These are phyloP conservation scores for Bipolaris cookei DNA, from an alignment of 2,329 filamentous ascomycete genomes.

Conservation along the genomic window DNA sequence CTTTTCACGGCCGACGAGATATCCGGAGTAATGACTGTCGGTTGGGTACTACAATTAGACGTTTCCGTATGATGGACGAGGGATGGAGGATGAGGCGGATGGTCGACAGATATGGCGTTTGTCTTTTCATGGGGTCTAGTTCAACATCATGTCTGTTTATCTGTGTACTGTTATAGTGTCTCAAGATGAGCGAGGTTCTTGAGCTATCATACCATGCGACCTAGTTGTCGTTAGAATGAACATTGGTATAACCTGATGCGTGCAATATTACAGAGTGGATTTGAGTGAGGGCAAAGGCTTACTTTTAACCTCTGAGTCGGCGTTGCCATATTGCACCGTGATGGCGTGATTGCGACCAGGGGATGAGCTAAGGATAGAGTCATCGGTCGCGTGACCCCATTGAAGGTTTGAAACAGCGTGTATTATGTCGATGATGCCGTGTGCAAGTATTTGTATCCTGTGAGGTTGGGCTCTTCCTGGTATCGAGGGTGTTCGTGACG, in stretches of 20 bases:
- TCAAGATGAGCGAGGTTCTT: neutral
- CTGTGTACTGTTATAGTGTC: conserved; percentile 4
- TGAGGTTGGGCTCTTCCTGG: neutral
- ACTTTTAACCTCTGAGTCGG: neutral
- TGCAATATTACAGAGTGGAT: neutral
- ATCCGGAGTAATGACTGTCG: conserved; percentile 33
- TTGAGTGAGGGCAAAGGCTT: neutral
- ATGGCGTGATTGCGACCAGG: conserved; percentile 24
- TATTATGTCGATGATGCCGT: neutral
- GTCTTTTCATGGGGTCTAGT: conserved; percentile 5
- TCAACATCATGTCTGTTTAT: conserved; percentile 2
- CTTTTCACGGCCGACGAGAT: conserved; percentile 37
- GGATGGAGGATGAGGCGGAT: conserved; percentile 13
- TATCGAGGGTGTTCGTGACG: neutral
- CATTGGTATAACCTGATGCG: conserved; percentile 1
- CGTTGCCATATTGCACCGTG: conserved; percentile 20
- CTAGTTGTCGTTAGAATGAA: conserved; percentile 5
- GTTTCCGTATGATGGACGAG: conserved; percentile 13
- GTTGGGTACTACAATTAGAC: conserved; percentile 12
- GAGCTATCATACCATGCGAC: neutral
- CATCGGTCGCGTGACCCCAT: neutral
- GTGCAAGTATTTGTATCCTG: neutral
- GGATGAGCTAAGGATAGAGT: neutral
- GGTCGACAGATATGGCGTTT: conserved; percentile 14
- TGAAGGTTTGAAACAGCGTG: neutral